Evolutionary conservation across 768 basidiomycete genomes (phyloP), one percentile per base, ranked within the genome.

Genomic region (Rhizopogon sp.): DNA sequence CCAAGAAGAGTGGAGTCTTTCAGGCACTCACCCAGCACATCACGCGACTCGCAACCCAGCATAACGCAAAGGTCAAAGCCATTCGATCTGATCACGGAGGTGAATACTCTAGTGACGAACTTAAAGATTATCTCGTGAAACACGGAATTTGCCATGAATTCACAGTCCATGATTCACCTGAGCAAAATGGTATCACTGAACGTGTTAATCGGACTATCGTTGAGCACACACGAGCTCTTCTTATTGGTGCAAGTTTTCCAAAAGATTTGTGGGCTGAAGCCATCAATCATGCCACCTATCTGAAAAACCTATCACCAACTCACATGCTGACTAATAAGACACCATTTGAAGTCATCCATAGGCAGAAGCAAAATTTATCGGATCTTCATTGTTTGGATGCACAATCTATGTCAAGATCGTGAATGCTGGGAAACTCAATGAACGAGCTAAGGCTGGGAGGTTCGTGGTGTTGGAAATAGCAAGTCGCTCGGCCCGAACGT

Each of bases 151-250:
- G 47, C 11, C 58, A 55, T n/a, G 33, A 62, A 17, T 51, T 61
- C 5, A 69, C 62, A 3, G 55, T 62, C 1, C 62, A 66, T 33
- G 53, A 70, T 53, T 62, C 64, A n/a, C 64, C 62, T 9, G 35
- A 60, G 40, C 60, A 60, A 59, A 71, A 69, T 53, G 67, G 70
- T 3, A 46, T 65, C 5, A 64, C 68, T 1, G 66, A 72, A 53
- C 42, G 60, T 5, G 39, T 56, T 4, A 73, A 71, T 55, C 51
- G 62, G 1, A 67, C 61, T 10, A 55, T 64, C 2, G 25, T 66
- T 9, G 57, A 66, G 25, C 29, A 56, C 22, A 50, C 58, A 9
- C 50, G 57, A 16, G 58, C 64, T 14, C 58, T 70, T 46, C 55
- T 68, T 0, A 47, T 62, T 29, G 58, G 47, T 1, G 29, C 51